Conservation (phyloP, 2,329 filamentous ascomycete genomes). For the Scorias spongiosa region DNA sequence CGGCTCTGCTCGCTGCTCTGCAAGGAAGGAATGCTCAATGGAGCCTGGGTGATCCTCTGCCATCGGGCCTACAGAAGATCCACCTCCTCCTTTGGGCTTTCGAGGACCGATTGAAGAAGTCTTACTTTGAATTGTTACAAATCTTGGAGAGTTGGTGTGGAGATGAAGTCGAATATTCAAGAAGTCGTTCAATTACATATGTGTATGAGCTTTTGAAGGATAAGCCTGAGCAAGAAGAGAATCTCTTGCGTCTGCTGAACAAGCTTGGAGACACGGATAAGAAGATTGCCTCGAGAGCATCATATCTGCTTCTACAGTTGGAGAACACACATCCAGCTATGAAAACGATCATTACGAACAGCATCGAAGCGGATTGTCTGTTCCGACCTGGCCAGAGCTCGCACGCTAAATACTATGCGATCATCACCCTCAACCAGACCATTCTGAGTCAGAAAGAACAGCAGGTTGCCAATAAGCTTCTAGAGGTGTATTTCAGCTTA, state of each 20-base stretch:
- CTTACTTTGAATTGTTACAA: slow-evolving; percentile 87
- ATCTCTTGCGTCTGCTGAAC: slow-evolving; percentile 78
- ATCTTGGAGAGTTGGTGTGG: slow-evolving; percentile 84
- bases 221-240: slow-evolving; percentile 94
- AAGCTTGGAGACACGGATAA: slow-evolving; percentile 91
- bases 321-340: slow-evolving; percentile 81
- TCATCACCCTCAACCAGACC: slow-evolving; percentile 95
- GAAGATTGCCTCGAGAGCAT: slow-evolving; percentile 87
- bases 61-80: slow-evolving; percentile 54
- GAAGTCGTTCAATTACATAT: slow-evolving; percentile 75
- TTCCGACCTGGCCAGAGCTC: slow-evolving; percentile 75
- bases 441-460: slow-evolving; percentile 77
- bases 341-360: slow-evolving; percentile 74
- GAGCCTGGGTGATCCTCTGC: slow-evolving; percentile 54
- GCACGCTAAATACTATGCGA: slow-evolving; percentile 85
- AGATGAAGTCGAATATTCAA: slow-evolving; percentile 88
- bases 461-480: slow-evolving; percentile 59
- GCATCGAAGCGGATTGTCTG: slow-evolving; percentile 75
- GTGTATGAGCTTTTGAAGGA: slow-evolving; percentile 84
- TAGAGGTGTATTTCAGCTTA: slow-evolving; percentile 83
- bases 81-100: slow-evolving; percentile 83
- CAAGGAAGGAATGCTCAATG: slow-evolving; percentile 49
- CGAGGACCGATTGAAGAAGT: slow-evolving; percentile 88
- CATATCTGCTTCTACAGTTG: slow-evolving; percentile 83
- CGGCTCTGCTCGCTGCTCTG: slow-evolving; percentile 56